phyloP scores from a whole-genome alignment of 1,284 basidiomycete species.

The Rhodotorula sp. region DNA sequence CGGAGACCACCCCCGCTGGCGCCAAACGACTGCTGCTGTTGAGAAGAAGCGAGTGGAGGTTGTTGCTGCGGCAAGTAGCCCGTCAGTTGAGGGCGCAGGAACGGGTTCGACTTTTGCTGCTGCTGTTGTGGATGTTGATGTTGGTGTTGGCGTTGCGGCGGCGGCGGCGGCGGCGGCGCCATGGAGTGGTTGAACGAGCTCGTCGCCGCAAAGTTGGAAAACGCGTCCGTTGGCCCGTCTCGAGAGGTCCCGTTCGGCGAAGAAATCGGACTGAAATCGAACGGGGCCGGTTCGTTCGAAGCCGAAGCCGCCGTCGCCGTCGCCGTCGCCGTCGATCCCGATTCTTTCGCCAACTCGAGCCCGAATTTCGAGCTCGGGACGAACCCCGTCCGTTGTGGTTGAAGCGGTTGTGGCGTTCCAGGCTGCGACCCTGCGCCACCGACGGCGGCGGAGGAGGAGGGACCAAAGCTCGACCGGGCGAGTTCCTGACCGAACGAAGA shows the following conservation, averaged over 20 bases:
- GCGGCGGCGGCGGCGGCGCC: not conserved
- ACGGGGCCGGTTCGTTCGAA: slow-evolving; percentile 12
- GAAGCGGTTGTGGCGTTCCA: slow-evolving; percentile 5
- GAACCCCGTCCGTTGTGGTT: slow-evolving; percentile 31
- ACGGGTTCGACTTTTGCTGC: slow-evolving; percentile 9
- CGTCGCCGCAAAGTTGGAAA: not conserved
- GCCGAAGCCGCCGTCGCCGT: not conserved
- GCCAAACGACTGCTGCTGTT: not conserved
- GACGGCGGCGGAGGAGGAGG: not conserved
- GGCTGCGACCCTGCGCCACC: not conserved
- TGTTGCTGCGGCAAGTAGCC: not conserved
- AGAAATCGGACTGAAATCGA: slow-evolving; percentile 2
- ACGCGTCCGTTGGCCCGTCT: not conserved
- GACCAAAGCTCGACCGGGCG: not conserved
- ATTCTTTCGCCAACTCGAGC: slow-evolving; percentile 7
- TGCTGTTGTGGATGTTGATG: not conserved
- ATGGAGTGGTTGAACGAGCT: not conserved
- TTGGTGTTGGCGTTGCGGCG: not conserved
- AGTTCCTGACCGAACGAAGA: slow-evolving; percentile 29
- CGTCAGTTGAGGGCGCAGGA: slow-evolving; percentile 3
- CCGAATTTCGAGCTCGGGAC: slow-evolving; percentile 23
- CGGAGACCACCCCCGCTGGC: not conserved
- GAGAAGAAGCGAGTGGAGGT: not conserved
- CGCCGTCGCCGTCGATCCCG: not conserved
- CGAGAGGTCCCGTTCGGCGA: not conserved